Base-by-base conservation (phyloP, 805 yeast genomes). In the Saccharomycopsis sp. region DNA sequence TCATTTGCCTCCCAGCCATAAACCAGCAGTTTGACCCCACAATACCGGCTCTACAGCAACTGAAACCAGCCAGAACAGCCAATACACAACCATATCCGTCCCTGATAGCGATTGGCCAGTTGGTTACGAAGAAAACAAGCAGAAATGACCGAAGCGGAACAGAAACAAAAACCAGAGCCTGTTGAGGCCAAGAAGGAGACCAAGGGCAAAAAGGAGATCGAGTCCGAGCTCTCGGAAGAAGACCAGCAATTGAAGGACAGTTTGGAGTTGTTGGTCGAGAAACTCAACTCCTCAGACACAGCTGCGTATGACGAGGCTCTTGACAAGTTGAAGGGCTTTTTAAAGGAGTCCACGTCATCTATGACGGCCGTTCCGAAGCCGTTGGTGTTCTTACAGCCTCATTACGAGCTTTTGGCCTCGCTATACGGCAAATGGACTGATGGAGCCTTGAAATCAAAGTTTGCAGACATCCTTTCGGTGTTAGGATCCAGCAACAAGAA, bases 341-440 rank as follows among this genome's bases (percentile, higher is more conserved):
- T 94, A 67, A 83, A 89, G 64, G 96, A 94, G 57, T 88, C 97
- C 12, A 94, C 99, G 2, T 89, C 97, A 44, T 92, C 97, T 7
- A 94, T 94, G 97, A 94, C 99, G 1, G 99, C 99, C 2, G 99
- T 94, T 55, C 99, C 99, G 44, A 94, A 94, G 73, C 99, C 99
- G 3, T 81, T 94, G 74, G 96, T 94, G 76, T 94, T 94, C 70
- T 79, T 94, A 64, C 84, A 97, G 68, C 97, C 97, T 5, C 89
- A 84, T 68, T 94, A 86, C 69, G 84, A 86, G 20, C 67, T 78
- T n/a, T 77, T 94, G 67, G 81, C 82, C 38, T 79, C 76, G 57
- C 73, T 88, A 47, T 87, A 86, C 70, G 84, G 81, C 42, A 75
- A 77, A 41, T 90, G 97, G 97, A 72, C 77, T 12, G 75, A 76